Conservation (phyloP, 1,284 basidiomycete genomes). For the Ustilago cynodontis region DNA sequence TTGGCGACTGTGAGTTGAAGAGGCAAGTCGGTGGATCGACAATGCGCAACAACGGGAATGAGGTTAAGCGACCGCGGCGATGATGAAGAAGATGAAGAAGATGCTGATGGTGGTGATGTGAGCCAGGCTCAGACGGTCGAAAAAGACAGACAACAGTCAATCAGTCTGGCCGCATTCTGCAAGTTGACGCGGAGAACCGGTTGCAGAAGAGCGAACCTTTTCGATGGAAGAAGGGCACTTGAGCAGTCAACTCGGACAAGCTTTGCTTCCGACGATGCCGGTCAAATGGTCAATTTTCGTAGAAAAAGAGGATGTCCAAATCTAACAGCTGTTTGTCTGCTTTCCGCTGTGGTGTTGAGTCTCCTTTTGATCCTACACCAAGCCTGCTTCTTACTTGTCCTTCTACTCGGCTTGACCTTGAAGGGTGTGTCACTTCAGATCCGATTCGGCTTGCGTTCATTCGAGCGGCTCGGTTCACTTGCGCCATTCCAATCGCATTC, state of each 20-base stretch:
- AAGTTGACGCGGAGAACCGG: conserved; percentile 13
- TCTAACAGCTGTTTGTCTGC: not conserved
- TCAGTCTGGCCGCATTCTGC: no score
- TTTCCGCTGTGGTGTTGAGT: no score
- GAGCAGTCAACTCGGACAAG: not conserved
- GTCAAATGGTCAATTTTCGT: conserved; percentile 12
- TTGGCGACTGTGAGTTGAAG: not conserved
- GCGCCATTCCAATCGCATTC: no score
- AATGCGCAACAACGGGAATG: conserved; percentile 2
- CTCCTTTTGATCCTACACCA: no score
- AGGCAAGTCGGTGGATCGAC: conserved; percentile 2
- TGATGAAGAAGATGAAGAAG: no score
- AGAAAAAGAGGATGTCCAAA: not conserved
- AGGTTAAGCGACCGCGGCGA: not conserved
- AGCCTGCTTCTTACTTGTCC: not conserved
- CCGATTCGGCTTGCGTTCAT: not conserved
- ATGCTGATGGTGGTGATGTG: not conserved
- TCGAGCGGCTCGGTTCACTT: no score
- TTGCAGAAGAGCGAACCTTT: not conserved
- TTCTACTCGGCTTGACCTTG: no score
- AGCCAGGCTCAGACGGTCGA: not conserved
- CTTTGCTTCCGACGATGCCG: conserved; percentile 23
- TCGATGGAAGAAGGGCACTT: no score
- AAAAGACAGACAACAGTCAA: no score
- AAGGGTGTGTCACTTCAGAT: not conserved